These are phyloP conservation scores for Hapsidospora chrysogenum DNA, from an alignment of 495 filamentous ascomycete genomes.

Conservation along the genomic window DNA sequence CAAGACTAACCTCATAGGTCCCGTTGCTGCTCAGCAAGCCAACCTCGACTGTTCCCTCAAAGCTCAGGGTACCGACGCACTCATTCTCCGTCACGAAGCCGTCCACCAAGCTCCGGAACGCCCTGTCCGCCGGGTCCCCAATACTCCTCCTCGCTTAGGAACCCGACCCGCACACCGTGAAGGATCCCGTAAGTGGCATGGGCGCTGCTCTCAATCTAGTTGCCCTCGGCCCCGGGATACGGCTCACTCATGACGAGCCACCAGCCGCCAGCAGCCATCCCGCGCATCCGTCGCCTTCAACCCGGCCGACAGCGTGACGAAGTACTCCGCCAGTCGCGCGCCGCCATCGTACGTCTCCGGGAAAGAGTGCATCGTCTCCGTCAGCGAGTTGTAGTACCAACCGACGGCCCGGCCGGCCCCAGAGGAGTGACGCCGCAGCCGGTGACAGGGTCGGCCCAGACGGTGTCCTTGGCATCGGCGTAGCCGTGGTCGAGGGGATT, in stretches of 20 bases:
- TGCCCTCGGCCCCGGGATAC: constrained; percentile 25
- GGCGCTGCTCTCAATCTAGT: constrained; percentile 44
- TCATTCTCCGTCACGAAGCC: constrained; percentile 14
- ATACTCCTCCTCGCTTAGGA: constrained; percentile 13
- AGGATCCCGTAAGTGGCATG: constrained; percentile 36
- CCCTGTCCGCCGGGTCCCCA: constrained; percentile 12
- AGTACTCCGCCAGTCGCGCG: constrained; percentile 17
- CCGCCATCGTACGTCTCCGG: constrained; percentile 15
- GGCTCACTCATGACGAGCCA: constrained; percentile 38
- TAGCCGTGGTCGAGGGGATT: constrained; percentile 41
- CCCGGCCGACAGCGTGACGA: constrained; percentile 21
- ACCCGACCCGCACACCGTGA: constrained; percentile 32
- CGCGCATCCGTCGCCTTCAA: constrained; percentile 22
- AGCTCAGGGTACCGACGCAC: too few relatives aligned
- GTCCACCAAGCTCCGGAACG: constrained; percentile 22
- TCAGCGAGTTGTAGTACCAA: constrained; percentile 42
- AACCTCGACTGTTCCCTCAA: too few relatives aligned
- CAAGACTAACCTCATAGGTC: too few relatives aligned
- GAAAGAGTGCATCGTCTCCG: constrained; percentile 36
- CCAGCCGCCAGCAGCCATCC: constrained; percentile 32
- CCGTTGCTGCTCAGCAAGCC: too few relatives aligned
- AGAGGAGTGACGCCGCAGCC: constrained; percentile 37
- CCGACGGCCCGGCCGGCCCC: constrained; percentile 32
- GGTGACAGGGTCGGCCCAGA: constrained; percentile 38
- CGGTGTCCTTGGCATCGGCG: constrained; percentile 31